Evolutionary conservation across 257 asterid species (phyloP), one percentile per base, ranked within the genome.

Genomic region (Anisodus acutangulus): DNA sequence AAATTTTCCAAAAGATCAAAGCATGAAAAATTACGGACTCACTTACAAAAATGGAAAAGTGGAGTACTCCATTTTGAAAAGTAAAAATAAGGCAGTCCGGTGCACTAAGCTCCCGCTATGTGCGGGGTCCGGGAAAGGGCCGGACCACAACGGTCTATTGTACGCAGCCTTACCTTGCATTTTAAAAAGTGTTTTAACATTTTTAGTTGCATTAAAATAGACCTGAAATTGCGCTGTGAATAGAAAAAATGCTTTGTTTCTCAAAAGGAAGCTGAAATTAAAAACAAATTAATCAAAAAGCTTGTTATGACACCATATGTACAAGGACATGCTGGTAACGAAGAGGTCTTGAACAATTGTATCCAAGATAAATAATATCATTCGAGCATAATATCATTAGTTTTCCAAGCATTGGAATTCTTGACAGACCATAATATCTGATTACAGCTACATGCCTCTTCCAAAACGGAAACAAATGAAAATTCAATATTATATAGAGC

Each of bases 11-110:
- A 31, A 31, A 31, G 26, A 31, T 31, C 35, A 31, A 31, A 31
- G 35, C 35, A 31, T 31, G 35, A 49, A 70, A 83, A 83, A 35
- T 51, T 68, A 88, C 79, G 81, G 85, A 60, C 84, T 71, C 67
- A 12, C 74, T 78, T 43, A 79, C 74, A 85, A 63, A 79, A 78
- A 70, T 47, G 55, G 37, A 66, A 59, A 58, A 19, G 62, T 8
- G 11, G 15, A 66, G 72, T 35, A 26, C 51, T 43, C 80, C 6
- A 13, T 69, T 37, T 41, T 70, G 37, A 39, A 3, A 15, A 31
- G 35, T 31, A 31, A 31, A 31, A 31, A 31, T 1, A 31, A 31
- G 35, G 31, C 31, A 26, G 31, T 1, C 31, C 31, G 31, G 31
- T 26, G 31, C 31, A 26, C 31, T 26, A 26, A 26, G 31, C 0